phyloP scores from a whole-genome alignment of 176 grass and related monocot species.

The Rhynchospora pubera region DNA sequence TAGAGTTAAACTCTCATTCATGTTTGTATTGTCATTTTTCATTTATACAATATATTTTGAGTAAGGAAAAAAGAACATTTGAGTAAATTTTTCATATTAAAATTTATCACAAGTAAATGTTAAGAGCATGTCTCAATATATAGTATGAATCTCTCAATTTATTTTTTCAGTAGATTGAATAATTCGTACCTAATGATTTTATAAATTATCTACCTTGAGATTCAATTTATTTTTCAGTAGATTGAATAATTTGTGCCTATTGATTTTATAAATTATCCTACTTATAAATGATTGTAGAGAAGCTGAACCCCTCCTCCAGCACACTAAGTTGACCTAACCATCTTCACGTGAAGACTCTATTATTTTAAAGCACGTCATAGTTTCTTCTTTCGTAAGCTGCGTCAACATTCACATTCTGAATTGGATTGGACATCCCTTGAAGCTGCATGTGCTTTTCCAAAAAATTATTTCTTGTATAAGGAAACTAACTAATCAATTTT shows the following conservation, averaged over 20 bases:
- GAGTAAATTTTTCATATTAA: not conserved
- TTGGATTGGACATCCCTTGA: not conserved
- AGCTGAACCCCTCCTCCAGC: not conserved
- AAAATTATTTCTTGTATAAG: not conserved
- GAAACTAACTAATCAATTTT: not conserved
- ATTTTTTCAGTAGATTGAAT: not conserved
- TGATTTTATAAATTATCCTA: not conserved
- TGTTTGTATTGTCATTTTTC: too few species aligned
- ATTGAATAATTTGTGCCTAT: not conserved
- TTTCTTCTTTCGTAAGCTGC: not conserved
- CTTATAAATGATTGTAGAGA: not conserved
- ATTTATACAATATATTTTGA: not conserved
- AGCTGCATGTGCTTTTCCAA: constrained; percentile 15
- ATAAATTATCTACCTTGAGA: too few species aligned
- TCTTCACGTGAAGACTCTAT: not conserved
- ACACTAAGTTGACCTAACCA: not conserved
- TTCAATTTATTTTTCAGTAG: too few species aligned
- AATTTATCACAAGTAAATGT: not conserved
- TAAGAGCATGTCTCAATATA: not conserved
- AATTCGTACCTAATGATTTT: not conserved
- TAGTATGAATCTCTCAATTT: not conserved
- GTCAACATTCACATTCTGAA: constrained; percentile 8
- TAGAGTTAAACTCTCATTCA: too few species aligned
- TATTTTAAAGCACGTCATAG: constrained; percentile 7
- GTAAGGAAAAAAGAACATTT: not conserved